These are phyloP conservation scores for Chondrus crispus DNA, from an alignment of 23 red algal species.

Conservation along the genomic window DNA sequence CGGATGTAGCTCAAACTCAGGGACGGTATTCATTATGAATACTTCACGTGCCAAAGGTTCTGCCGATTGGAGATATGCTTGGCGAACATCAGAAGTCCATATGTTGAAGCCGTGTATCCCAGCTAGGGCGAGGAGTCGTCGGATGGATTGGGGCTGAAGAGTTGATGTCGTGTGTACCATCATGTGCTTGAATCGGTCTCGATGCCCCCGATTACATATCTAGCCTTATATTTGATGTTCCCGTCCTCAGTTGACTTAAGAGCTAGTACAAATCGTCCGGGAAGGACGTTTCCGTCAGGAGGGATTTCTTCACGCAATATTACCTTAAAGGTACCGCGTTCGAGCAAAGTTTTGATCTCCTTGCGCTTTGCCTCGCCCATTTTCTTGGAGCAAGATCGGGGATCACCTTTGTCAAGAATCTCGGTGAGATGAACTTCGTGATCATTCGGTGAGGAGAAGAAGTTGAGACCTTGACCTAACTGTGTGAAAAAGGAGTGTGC, in stretches of 20 bases:
- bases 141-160: not conserved
- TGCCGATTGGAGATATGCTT: slow-evolving; percentile 12
- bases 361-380: not conserved
- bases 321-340: not conserved
- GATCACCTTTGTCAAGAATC: not conserved
- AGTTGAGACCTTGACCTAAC: not conserved
- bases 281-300: not conserved
- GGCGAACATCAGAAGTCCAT: not conserved
- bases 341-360: not conserved
- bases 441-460: not conserved
- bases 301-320: not conserved
- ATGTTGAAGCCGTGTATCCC: not conserved
- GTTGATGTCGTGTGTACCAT: not conserved
- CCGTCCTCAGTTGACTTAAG: not conserved
- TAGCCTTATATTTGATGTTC: not conserved
- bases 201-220: not conserved
- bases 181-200: not conserved
- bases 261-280: not conserved
- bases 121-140: not conserved
- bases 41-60: not conserved
- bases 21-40: slow-evolving; percentile 3
- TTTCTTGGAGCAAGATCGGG: not conserved
- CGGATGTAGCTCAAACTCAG: slow-evolving; percentile 13
- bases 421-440: not conserved
- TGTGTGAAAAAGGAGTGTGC: slow-evolving; percentile 6